A percentile compares a stretch with the other conserved stretches of the same genome.
Conservation (phyloP, 2,329 filamentous ascomycete species). For the Diaporthe aspalathi region DNA sequence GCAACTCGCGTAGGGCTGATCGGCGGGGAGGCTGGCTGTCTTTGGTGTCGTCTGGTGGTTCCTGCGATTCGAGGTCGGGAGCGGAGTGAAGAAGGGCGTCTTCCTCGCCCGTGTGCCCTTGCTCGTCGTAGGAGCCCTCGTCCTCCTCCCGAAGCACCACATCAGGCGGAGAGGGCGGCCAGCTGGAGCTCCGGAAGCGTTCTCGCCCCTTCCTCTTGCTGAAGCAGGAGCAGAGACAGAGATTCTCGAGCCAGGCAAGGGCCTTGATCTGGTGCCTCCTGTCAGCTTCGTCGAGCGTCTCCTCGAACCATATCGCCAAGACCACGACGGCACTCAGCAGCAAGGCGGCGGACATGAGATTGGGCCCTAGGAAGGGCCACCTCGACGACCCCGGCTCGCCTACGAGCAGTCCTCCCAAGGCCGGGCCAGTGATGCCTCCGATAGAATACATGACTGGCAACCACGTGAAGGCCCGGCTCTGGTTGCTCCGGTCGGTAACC, state of each 20-base stretch:
- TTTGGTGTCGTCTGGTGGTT: constrained; percentile 54
- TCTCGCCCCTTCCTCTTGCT: constrained; percentile 40
- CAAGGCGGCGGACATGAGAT: constrained; percentile 79
- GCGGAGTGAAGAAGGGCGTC: constrained; percentile 31
- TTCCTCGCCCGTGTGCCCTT: constrained; percentile 31
- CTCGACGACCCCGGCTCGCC: constrained; percentile 66
- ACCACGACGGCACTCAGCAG: constrained; percentile 79
- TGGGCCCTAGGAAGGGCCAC: constrained; percentile 88
- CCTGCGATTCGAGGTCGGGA: constrained; percentile 40
- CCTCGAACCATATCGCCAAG: constrained; percentile 84
- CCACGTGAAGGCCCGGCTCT: constrained; percentile 93
- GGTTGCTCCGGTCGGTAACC: constrained; percentile 94
- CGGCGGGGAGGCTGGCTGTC: constrained; percentile 57
- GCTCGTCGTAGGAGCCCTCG: constrained; percentile 41
- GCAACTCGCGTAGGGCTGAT: constrained; percentile 64
- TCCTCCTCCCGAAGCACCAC: constrained; percentile 26
- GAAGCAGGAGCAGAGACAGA: constrained; percentile 39
- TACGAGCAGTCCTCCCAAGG: constrained; percentile 88
- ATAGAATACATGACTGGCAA: constrained; percentile 96
- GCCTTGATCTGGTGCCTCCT: constrained; percentile 40
- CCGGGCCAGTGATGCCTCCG: constrained; percentile 91
- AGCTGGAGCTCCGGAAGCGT: constrained; percentile 45
- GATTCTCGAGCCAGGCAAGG: constrained; percentile 47
- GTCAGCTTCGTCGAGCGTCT: constrained; percentile 74
- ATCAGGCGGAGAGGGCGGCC: constrained; percentile 38